Evolutionary conservation across 345 rosid species (phyloP).

Genomic region (Rhodomyrtus tomentosa): DNA sequence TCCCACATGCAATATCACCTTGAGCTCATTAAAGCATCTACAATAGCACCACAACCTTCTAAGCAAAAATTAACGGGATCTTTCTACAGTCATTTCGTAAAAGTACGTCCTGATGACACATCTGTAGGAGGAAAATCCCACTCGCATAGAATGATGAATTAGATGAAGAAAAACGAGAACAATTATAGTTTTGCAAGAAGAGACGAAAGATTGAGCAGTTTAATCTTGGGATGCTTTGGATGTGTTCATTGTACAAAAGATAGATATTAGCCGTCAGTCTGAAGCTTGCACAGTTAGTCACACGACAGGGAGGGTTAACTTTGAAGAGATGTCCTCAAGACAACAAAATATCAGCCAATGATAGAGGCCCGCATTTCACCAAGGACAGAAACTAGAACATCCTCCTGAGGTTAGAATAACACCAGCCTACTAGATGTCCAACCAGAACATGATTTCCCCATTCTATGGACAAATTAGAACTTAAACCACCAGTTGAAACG

Average conservation of each 20-base stretch:
- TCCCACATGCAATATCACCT: neutral
- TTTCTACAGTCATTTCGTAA: neutral
- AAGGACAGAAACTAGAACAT: neutral
- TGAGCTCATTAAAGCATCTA: neutral
- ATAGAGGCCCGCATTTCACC: neutral
- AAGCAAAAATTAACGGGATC: neutral
- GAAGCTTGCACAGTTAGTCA: neutral
- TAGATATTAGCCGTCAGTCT: neutral
- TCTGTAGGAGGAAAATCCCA: neutral
- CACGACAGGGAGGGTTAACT: neutral
- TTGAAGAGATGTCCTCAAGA: neutral
- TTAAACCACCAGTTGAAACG: neutral
- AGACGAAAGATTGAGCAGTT: neutral
- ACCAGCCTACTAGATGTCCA: neutral
- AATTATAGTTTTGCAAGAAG: neutral
- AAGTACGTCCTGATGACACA: neutral
- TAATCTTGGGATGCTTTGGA: neutral
- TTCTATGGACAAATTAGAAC: neutral
- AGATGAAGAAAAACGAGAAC: neutral
- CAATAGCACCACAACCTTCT: neutral
- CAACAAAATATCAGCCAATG: neutral
- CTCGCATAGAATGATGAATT: neutral
- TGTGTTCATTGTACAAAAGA: neutral
- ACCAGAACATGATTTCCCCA: neutral
- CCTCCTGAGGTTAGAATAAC: neutral